Conservation (phyloP, 441 rosid genomes). For the Erodium chrysanthum region DNA sequence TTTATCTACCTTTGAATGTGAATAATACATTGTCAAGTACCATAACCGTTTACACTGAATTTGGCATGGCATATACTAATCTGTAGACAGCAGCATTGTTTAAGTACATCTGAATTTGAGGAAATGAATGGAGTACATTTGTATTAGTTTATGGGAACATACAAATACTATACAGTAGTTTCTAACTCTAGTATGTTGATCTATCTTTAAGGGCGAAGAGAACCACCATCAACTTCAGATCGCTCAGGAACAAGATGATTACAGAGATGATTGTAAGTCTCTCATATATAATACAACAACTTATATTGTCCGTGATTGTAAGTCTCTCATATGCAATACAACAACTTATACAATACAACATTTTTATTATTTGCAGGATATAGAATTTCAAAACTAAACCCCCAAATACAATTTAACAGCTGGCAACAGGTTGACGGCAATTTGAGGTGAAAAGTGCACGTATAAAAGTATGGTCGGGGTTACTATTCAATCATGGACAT, state of each 20-base stretch:
- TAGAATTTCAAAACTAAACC: background rate
- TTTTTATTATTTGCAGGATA: background rate
- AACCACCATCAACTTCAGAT: conserved; percentile 3
- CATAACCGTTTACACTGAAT: background rate
- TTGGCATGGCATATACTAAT: background rate
- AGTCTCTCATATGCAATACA: background rate
- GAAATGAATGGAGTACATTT: background rate
- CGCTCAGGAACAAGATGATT: background rate
- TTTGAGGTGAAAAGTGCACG: background rate
- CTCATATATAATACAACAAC: background rate
- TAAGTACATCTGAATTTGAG: background rate
- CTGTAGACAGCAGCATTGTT: background rate
- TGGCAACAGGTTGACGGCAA: background rate
- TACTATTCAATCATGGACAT: background rate
- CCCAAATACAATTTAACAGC: background rate
- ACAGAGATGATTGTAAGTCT: background rate
- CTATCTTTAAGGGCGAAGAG: background rate
- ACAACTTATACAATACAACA: background rate
- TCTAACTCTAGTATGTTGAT: background rate
- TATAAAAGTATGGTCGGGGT: background rate
- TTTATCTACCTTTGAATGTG: background rate
- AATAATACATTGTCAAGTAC: background rate
- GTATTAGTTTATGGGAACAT: background rate
- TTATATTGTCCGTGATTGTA: background rate
- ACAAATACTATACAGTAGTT: background rate